Base-by-base conservation (phyloP, 352 stramenopile species). In the Aphanomyces euteiches region DNA sequence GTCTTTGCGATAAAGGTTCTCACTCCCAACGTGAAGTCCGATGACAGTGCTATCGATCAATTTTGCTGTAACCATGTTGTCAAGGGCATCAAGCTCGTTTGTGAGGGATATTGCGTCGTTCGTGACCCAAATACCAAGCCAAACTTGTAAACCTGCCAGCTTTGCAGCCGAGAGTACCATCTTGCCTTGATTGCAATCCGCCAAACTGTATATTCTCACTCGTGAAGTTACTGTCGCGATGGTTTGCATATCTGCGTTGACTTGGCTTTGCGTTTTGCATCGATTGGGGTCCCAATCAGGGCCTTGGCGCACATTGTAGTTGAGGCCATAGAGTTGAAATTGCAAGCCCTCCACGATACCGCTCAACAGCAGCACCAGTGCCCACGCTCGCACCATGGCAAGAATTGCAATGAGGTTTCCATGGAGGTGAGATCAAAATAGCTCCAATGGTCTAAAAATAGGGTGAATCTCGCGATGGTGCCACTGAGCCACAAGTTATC, bases 261-360 rank as follows among this genome's bases (percentile, higher is more conserved):
- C 88, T 53, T 82, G 85, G 28, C 66, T 37, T 28, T 75, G 71
- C 28, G 68, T 72, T 76, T 94, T 94, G 82, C 86, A 94, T 74
- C 89, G 89, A 74, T 58, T 76, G 17, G 83, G 36, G 69, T 89
- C 86, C 84, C 84, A 94, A 80, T 94, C 86, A 0, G 86, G 71
- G 37, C 84, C 84, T 56, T 89, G 82, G 45, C 86, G 86, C 69
- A 90, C 71, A 72, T 92, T 85, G 75, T 90, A 94, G 78, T 94
- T 94, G 74, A 94, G 58, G 3, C 86, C 86, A 68, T 90, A 89
- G 60, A 94, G 79, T 73, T 79, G 73, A 75, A 87, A 76, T 75
- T 92, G 80, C 57, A 91, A 10, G 10, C 50, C 50, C 15, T 8
- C 19, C 17, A 19, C 50, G 36, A 28, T 28, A 36, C 17, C 21